phyloP scores from a whole-genome alignment of 2,329 filamentous ascomycete species.

The Aspergillus sp. region DNA sequence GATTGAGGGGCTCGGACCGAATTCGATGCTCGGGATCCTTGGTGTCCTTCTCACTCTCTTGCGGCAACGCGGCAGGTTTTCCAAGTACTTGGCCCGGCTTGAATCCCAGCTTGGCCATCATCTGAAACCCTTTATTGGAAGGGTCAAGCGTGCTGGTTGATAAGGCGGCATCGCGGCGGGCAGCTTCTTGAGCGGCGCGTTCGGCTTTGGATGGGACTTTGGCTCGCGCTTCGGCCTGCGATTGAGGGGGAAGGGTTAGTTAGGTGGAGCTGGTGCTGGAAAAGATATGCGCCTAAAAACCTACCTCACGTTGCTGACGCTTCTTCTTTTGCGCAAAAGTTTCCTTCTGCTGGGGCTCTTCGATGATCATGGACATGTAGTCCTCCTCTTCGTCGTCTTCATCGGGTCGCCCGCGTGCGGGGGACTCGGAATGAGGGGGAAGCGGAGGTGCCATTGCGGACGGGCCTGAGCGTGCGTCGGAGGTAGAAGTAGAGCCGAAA shows the following conservation, averaged over 20 bases:
- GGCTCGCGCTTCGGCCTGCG: constrained; percentile 65
- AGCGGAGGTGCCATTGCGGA: constrained; percentile 9
- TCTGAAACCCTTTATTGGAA: constrained; percentile 82
- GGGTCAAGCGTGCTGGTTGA: constrained; percentile 71
- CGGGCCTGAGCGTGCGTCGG: not conserved
- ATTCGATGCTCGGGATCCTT: constrained; percentile 30
- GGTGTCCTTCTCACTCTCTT: constrained; percentile 4
- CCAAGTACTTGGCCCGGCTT: constrained; percentile 74
- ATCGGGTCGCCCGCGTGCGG: constrained; percentile 15
- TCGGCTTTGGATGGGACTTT: constrained; percentile 76
- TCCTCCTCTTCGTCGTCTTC: constrained; percentile 73
- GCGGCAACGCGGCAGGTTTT: constrained; percentile 49
- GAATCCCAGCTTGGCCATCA: constrained; percentile 98
- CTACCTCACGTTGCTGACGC: constrained; percentile 55
- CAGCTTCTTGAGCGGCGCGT: constrained; percentile 70
- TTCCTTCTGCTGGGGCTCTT: constrained; percentile 63
- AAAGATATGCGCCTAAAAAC: constrained; percentile 26
- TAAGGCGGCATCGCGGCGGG: constrained; percentile 73
- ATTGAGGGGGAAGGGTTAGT: constrained; percentile 10
- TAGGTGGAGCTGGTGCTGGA: constrained; percentile 43
- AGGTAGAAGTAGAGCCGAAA: not conserved
- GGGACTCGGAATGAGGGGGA: constrained; percentile 9
- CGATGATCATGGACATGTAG: constrained; percentile 95
- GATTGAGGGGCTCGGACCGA: constrained; percentile 70
- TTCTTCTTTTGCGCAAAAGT: constrained; percentile 63